Base-by-base conservation (phyloP, 768 basidiomycete species). In the Leucocoprinus birnbaumii region DNA sequence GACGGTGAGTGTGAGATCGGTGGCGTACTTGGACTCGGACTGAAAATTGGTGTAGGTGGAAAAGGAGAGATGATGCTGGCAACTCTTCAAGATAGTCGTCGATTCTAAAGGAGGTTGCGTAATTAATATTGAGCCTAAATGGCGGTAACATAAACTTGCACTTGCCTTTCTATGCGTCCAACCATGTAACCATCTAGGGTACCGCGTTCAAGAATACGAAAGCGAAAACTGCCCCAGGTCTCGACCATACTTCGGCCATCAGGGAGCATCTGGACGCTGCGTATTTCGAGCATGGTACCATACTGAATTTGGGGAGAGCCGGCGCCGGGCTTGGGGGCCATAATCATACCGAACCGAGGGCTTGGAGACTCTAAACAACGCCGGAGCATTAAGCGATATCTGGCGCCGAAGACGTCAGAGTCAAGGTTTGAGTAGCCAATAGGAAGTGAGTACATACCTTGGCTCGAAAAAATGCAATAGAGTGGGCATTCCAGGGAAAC, bases 351-450 rank as follows among this genome's bases (percentile, higher is more conserved):
- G 69, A 98, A 97, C 21, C 78, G 76, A n/a, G 91, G 91, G 41
- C 73, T 73, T 3, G 82, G 75, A 14, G 80, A 83, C 62, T 92
- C 87, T 55, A 98, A 85, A 66, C 90, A 94, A n/a, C 96, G 85
- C 21, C 96, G 89, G 51, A 98, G 86, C 96, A 98, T 98, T 48
- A 98, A 79, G 6, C 96, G 87, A 68, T 98, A 95, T 62, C 86
- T 86, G 55, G 31, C n/a, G 31, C 27, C 7, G 16, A 9, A 40
- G 35, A 34, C 22, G 14, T 19, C 18, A 53, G 14, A 37, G 53
- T 45, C 18, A 54, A 13, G 50, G 41, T 47, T 43, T 22, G 56
- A 19, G 44, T 27, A 48, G 21, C 26, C 57, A 53, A 44, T 40
- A n/a, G 37, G 4, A 27, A 35, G 34, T 13, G 47, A 56, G 40